Evolutionary conservation across 768 basidiomycete species (phyloP).

Genomic region (Tylopilus rubrobrunneus): DNA sequence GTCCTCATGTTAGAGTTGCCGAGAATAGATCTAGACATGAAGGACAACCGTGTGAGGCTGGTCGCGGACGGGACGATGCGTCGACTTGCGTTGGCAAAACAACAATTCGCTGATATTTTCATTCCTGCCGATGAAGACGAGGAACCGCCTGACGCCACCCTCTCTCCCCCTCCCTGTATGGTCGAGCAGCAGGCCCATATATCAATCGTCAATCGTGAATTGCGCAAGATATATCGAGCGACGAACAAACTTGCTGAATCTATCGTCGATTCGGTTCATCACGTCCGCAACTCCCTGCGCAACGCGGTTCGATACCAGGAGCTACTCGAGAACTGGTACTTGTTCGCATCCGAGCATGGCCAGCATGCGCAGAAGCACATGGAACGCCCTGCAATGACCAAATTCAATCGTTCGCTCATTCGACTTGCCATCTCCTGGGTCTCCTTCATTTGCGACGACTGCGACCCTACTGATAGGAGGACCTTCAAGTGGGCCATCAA

Average conservation of each 20-base stretch:
- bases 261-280: constrained; percentile 87
- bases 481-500: constrained; percentile 99
- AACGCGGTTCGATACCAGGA: constrained; percentile 71
- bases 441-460: constrained; percentile 97
- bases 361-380: constrained; percentile 86
- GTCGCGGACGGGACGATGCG: constrained; percentile 86
- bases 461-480: constrained; percentile 90
- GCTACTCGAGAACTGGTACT: constrained; percentile 88
- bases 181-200: constrained; percentile 88
- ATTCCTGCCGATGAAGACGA: constrained; percentile 61
- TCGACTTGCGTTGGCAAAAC: constrained; percentile 72
- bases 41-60: constrained; percentile 86
- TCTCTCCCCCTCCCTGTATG: constrained; percentile 46
- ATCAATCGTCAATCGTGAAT: constrained; percentile 82
- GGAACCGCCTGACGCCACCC: constrained; percentile 41
- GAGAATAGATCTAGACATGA: constrained; percentile 74
- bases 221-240: constrained; percentile 86
- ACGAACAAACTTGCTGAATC: constrained; percentile 89
- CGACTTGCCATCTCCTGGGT: constrained; percentile 96
- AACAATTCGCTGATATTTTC: constrained; percentile 67
- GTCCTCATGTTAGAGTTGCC: constrained; percentile 77
- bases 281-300: constrained; percentile 68
- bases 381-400: constrained; percentile 64
- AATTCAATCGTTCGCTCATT: constrained; percentile 82
- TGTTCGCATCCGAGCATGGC: constrained; percentile 95